Evolutionary conservation across 2,329 filamentous ascomycete genomes (phyloP).

Genomic region (Diaporthe sp.): DNA sequence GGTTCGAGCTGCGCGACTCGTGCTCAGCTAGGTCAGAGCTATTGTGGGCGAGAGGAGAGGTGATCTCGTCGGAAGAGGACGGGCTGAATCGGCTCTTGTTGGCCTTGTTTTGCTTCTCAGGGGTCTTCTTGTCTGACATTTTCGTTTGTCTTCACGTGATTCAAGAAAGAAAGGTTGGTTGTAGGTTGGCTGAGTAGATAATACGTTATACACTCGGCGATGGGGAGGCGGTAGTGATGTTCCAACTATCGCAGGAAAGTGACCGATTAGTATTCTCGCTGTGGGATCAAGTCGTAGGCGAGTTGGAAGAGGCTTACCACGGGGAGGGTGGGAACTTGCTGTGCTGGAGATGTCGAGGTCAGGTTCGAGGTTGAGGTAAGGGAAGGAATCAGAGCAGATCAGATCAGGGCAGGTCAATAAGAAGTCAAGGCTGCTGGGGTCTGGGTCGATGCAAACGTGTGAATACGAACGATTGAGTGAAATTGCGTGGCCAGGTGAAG

Average conservation of each 20-base stretch:
- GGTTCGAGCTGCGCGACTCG: not conserved
- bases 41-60: rapidly evolving
- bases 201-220: not conserved
- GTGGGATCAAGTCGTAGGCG: not conserved
- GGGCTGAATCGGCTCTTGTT: not conserved
- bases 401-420: not conserved
- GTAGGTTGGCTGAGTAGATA: not conserved
- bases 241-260: not conserved
- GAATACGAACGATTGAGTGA: not conserved
- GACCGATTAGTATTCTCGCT: not conserved
- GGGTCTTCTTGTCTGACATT: not conserved
- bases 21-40: not conserved
- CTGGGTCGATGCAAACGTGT: not conserved
- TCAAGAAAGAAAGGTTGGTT: not conserved
- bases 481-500: not conserved
- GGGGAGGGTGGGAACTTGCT: not conserved
- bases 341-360: not conserved
- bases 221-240: not conserved
- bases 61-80: too few relatives aligned
- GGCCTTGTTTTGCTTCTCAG: not conserved
- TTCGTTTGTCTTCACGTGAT: not conserved
- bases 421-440: not conserved
- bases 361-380: not conserved
- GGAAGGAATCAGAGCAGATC: not conserved
- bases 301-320: not conserved